These are phyloP conservation scores for Epicoccum sorghinum DNA, from an alignment of 2,329 filamentous ascomycete genomes.

Conservation along the genomic window DNA sequence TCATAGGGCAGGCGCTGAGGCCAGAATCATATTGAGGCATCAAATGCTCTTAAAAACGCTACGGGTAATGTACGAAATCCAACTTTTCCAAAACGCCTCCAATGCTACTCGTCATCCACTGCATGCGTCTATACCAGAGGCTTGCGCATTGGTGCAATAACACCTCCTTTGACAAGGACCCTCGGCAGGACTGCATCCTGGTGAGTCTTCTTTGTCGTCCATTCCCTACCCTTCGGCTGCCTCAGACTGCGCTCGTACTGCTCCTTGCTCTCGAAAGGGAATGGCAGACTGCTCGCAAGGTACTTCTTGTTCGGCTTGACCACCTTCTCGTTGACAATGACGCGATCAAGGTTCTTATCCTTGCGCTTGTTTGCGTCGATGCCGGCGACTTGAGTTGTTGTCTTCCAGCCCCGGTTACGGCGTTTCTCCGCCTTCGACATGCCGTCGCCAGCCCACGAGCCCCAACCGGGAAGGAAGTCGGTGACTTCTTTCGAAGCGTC, in stretches of 20 bases:
- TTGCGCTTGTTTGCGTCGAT: constrained; percentile 77
- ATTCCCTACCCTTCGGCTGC: constrained; percentile 89
- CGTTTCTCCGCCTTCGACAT: constrained; percentile 72
- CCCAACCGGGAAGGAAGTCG: constrained; percentile 92
- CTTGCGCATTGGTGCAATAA: constrained; percentile 88
- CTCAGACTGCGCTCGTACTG: constrained; percentile 91
- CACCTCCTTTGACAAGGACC: constrained; percentile 88
- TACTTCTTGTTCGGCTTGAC: constrained; percentile 92
- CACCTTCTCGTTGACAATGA: constrained; percentile 91
- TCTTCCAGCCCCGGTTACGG: constrained; percentile 56
- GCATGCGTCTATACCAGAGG: constrained; percentile 58
- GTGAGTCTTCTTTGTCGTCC: constrained; percentile 95
- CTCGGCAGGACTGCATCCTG: constrained; percentile 88
- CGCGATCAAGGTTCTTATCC: constrained; percentile 80
- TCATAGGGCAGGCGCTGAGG: no score
- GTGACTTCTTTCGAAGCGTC: constrained; percentile 85
- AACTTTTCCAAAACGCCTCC: not conserved
- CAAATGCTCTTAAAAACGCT: no score
- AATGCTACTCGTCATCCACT: not conserved
- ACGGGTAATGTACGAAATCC: no score
- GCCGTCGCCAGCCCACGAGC: constrained; percentile 85
- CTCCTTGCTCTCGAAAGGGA: constrained; percentile 83
- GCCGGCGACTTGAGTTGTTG: constrained; percentile 70
- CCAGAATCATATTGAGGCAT: no score
- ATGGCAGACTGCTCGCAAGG: constrained; percentile 80